These are phyloP conservation scores for Gossypium mustelinum DNA, from an alignment of 345 rosid genomes.

Conservation along the genomic window DNA sequence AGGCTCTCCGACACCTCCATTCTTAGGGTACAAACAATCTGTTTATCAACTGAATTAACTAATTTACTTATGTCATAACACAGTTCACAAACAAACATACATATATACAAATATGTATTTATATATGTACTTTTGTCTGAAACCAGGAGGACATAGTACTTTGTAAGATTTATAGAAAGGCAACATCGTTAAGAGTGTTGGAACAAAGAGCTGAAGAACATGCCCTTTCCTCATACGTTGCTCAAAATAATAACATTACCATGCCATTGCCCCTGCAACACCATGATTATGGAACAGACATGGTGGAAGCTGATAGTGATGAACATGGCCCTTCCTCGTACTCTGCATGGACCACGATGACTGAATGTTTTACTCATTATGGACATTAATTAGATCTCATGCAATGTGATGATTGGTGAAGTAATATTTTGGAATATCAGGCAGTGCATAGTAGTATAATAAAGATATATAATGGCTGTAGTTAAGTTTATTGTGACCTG, in stretches of 20 bases:
- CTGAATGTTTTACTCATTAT: background rate
- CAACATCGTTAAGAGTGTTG: slow-evolving; percentile 32
- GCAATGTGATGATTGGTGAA: no score
- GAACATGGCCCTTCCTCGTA: background rate
- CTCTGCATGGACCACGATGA: background rate
- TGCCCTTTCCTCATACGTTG: background rate
- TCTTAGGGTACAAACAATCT: background rate
- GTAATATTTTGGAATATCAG: no score
- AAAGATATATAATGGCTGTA: background rate
- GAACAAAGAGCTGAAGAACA: slow-evolving; percentile 33
- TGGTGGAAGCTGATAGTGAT: background rate
- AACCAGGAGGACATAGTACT: slow-evolving; percentile 30
- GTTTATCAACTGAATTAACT: background rate
- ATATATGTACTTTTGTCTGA: background rate
- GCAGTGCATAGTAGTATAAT: no score
- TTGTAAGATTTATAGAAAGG: slow-evolving; percentile 34
- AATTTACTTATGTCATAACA: background rate
- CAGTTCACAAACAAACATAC: no score
- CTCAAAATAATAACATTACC: background rate
- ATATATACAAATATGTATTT: no score
- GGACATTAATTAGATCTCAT: background rate
- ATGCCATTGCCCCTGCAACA: background rate
- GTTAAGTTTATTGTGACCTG: no score
- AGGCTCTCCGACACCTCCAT: slow-evolving; percentile 14
- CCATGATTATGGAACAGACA: background rate